Percentiles rank a stretch among this genome's conserved stretches.
Conservation (phyloP, 179 eudicot species). For the Camellia oleifera region DNA sequence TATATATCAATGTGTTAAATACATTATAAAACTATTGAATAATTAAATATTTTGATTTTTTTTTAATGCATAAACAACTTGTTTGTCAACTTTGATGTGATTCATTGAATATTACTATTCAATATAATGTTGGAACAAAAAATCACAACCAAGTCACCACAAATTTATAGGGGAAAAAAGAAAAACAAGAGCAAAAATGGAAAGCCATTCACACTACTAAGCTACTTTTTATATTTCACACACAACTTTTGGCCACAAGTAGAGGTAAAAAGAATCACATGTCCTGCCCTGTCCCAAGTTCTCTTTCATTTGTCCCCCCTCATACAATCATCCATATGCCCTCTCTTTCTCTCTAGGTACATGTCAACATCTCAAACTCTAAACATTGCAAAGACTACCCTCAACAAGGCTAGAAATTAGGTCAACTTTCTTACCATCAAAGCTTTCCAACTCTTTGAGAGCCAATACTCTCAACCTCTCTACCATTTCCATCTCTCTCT, state of each 20-base stretch:
- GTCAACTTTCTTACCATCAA: constrained; percentile 20
- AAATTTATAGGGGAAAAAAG: neutral
- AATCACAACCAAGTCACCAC: neutral
- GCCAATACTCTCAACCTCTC: constrained; percentile 30
- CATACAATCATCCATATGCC: too few relatives aligned
- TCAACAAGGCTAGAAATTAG: constrained; percentile 24
- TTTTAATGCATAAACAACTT: neutral
- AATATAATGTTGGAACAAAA: neutral
- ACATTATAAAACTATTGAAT: too few relatives aligned
- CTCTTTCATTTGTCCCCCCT: neutral
- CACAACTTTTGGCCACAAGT: neutral
- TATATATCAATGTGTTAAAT: too few relatives aligned
- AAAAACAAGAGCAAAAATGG: too few relatives aligned
- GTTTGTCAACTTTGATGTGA: neutral
- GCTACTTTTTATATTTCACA: neutral
- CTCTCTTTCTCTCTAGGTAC: too few relatives aligned
- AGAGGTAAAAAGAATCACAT: neutral
- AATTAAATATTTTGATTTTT: too few relatives aligned
- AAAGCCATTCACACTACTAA: too few relatives aligned
- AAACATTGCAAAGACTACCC: neutral
- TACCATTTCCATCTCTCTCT: constrained; percentile 3
- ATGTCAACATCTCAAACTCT: neutral
- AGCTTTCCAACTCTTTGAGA: constrained; percentile 32
- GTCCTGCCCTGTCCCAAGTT: neutral
- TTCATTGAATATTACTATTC: neutral